Evolutionary conservation across 495 filamentous ascomycete genomes (phyloP).

Genomic region (Hypoxylon crocopeplum): DNA sequence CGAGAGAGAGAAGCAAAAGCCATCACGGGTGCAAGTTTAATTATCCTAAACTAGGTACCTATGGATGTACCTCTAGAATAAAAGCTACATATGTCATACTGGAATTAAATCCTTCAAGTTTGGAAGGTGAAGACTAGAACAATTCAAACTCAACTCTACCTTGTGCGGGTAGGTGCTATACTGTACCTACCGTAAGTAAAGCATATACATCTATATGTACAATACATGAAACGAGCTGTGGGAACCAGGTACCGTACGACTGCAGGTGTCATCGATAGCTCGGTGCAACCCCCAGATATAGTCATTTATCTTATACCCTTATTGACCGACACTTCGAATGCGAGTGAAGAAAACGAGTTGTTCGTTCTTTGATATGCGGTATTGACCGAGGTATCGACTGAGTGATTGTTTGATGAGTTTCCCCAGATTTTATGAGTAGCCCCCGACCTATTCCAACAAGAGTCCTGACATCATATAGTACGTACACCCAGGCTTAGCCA

Average conservation of each 20-base stretch:
- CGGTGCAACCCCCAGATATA: background rate
- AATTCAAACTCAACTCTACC: too few relatives aligned
- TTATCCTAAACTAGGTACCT: too few relatives aligned
- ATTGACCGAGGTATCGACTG: too few relatives aligned
- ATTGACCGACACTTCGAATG: conserved; percentile 13
- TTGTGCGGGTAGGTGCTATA: too few relatives aligned
- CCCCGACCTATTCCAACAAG: background rate
- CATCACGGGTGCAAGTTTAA: too few relatives aligned
- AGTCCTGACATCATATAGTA: conserved; percentile 16
- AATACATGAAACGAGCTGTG: conserved; percentile 4
- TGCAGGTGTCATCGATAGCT: background rate
- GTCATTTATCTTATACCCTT: background rate
- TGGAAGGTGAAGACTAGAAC: too few relatives aligned
- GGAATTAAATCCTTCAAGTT: too few relatives aligned
- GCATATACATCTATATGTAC: background rate
- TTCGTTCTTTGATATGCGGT: background rate
- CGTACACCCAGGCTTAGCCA: background rate
- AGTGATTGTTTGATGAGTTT: conserved; percentile 3
- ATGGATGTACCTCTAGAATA: too few relatives aligned
- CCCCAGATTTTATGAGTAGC: conserved; percentile 11
- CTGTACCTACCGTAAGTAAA: too few relatives aligned
- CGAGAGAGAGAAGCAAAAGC: too few relatives aligned
- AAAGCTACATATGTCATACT: too few relatives aligned
- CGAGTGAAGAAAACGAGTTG: background rate
- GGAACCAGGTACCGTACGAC: conserved; percentile 10